Conservation (phyloP, 768 basidiomycete genomes). For the Termitomyces sp. region DNA sequence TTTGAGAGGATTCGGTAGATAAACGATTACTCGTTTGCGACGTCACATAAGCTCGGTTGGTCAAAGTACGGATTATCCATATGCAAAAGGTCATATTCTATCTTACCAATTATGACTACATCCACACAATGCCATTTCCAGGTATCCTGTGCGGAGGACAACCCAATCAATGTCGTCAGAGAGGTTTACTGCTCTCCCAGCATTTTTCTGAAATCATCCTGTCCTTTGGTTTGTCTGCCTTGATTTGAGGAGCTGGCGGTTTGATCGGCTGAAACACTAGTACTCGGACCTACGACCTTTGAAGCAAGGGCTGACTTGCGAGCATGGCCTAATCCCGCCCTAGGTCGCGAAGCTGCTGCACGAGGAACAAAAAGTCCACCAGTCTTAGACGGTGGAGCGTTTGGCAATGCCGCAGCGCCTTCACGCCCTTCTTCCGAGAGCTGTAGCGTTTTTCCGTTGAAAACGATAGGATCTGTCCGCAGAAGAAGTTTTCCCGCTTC, state of each 20-base stretch:
- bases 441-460: conserved; percentile 55
- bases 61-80: too few relatives aligned
- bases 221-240: conserved; percentile 40
- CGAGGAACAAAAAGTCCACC: conserved; percentile 66
- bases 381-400: conserved; percentile 30
- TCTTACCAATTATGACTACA: too few relatives aligned
- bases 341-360: conserved; percentile 56
- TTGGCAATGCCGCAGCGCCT: conserved; percentile 23
- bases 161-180: neutral
- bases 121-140: neutral
- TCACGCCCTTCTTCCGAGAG: conserved; percentile 51
- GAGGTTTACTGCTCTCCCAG: conserved; percentile 28
- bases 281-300: neutral
- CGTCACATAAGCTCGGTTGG: too few relatives aligned
- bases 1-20: too few relatives aligned
- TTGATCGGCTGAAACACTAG: neutral
- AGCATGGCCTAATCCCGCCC: conserved; percentile 63
- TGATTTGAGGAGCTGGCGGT: conserved; percentile 16
- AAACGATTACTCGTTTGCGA: too few relatives aligned
- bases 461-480: conserved; percentile 63
- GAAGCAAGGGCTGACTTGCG: conserved; percentile 30
- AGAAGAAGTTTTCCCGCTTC: conserved; percentile 82
- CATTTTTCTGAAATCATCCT: conserved; percentile 88
- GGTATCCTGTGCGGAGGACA: neutral
- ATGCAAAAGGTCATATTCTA: too few relatives aligned